Evolutionary conservation across 495 filamentous ascomycete species (phyloP).

Genomic region (Choiromyces venosus): DNA sequence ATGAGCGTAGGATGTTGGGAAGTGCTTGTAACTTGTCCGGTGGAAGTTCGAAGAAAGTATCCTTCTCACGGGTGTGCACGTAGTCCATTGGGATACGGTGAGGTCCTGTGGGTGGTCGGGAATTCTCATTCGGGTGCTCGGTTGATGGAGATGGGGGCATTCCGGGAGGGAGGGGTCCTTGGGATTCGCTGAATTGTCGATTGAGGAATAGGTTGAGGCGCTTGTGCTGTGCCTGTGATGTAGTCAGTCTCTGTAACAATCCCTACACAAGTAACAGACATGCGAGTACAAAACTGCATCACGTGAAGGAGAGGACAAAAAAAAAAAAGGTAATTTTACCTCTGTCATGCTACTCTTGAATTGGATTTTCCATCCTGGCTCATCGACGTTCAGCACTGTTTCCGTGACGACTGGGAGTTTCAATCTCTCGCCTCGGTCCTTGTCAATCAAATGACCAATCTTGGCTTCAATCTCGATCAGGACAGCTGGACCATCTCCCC

Average conservation of each 20-base stretch:
- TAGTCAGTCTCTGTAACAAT: neutral
- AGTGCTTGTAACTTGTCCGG: conserved; percentile 50
- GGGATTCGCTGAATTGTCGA: conserved; percentile 53
- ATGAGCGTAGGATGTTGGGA: conserved; percentile 52
- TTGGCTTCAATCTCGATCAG: conserved; percentile 90
- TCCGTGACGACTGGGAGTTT: conserved; percentile 60
- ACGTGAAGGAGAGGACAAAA: neutral
- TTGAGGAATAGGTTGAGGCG: conserved; percentile 77
- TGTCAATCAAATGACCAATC: conserved; percentile 71
- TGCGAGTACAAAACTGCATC: conserved; percentile 8
- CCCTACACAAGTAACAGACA: neutral
- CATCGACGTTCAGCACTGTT: conserved; percentile 55
- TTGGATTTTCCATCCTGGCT: conserved; percentile 48
- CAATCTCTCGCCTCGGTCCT: conserved; percentile 61
- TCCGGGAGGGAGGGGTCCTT: conserved; percentile 43
- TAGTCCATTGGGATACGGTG: conserved; percentile 69
- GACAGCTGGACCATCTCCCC: conserved; percentile 50
- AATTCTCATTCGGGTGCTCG: conserved; percentile 18
- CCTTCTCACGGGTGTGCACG: conserved; percentile 69
- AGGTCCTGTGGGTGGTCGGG: conserved; percentile 44
- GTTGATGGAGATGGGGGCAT: conserved; percentile 21
- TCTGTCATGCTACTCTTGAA: conserved; percentile 85
- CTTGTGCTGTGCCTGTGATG: conserved; percentile 63
- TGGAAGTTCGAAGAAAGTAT: conserved; percentile 75
- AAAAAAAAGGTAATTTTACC: conserved; percentile 46